phyloP scores from a whole-genome alignment of 345 rosid genomes.

The Jatropha curcas region DNA sequence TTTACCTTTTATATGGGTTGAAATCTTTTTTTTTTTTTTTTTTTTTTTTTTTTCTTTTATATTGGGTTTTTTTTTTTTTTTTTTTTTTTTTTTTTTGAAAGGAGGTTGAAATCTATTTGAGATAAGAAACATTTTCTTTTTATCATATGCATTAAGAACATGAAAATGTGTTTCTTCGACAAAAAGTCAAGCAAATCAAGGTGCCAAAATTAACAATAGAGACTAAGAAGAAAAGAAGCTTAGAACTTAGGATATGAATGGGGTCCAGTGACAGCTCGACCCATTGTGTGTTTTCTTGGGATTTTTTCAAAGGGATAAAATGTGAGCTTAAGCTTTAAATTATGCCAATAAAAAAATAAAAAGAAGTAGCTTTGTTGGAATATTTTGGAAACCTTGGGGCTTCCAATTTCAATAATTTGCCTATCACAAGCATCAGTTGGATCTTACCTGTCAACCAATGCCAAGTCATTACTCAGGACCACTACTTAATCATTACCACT shows the following conservation, averaged over 20 bases:
- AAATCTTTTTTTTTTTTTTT: too few relatives aligned
- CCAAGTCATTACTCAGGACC: background rate
- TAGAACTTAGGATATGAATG: background rate
- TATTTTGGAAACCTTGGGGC: background rate
- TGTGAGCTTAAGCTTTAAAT: background rate
- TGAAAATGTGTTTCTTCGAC: background rate
- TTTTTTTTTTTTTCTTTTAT: too few relatives aligned
- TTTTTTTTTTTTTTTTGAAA: too few relatives aligned
- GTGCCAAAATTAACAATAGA: background rate
- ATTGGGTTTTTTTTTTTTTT: too few relatives aligned
- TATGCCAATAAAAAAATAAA: background rate
- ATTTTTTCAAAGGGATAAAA: background rate
- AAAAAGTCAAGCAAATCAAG: background rate
- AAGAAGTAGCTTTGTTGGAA: background rate
- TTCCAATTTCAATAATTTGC: constrained; percentile 2
- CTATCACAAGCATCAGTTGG: constrained; percentile 1
- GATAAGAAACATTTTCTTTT: too few relatives aligned
- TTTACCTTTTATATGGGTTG: too few relatives aligned
- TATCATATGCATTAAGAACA: too few relatives aligned
- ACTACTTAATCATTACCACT: background rate
- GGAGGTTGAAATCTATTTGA: too few relatives aligned
- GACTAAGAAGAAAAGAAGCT: background rate
- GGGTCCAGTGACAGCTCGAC: constrained; percentile 1
- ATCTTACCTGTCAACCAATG: constrained; percentile 11
- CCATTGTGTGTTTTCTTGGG: background rate